Conservation (phyloP, 768 basidiomycete genomes). For the Boletus rufocinnamomeus region DNA sequence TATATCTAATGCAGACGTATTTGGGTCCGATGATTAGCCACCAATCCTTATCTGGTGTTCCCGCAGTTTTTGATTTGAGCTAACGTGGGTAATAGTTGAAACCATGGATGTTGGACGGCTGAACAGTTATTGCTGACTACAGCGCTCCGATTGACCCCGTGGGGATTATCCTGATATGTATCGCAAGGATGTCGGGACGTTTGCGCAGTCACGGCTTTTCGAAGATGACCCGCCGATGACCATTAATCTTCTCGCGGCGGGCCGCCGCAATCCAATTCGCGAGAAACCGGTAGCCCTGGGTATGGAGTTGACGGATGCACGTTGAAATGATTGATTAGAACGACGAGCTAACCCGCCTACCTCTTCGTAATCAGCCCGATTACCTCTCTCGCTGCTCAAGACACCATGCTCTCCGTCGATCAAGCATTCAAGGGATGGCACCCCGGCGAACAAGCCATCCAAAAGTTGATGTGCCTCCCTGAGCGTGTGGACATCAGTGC, state of each 20-base stretch:
- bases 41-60: not conserved
- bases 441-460: slow-evolving; percentile 33
- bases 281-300: not conserved
- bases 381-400: not conserved
- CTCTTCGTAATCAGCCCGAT: too few species aligned
- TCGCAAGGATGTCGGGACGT: not conserved
- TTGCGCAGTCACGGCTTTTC: not conserved
- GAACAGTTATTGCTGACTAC: not conserved
- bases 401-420: slow-evolving; percentile 10
- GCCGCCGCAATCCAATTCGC: not conserved
- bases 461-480: slow-evolving; percentile 27
- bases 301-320: not conserved
- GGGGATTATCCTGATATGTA: not conserved
- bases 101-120: not conserved
- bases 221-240: not conserved
- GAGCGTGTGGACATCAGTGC: slow-evolving; percentile 27
- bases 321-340: not conserved
- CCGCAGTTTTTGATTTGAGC: not conserved
- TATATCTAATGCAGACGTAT: too few species aligned
- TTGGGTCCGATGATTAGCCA: too few species aligned
- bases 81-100: not conserved
- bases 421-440: slow-evolving; percentile 46
- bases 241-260: not conserved
- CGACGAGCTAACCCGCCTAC: not conserved
- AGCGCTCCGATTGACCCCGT: too few species aligned